Evolutionary conservation across 345 rosid genomes (phyloP), one percentile per base, ranked within the genome.

Genomic region (Abelmoschus esculentus): DNA sequence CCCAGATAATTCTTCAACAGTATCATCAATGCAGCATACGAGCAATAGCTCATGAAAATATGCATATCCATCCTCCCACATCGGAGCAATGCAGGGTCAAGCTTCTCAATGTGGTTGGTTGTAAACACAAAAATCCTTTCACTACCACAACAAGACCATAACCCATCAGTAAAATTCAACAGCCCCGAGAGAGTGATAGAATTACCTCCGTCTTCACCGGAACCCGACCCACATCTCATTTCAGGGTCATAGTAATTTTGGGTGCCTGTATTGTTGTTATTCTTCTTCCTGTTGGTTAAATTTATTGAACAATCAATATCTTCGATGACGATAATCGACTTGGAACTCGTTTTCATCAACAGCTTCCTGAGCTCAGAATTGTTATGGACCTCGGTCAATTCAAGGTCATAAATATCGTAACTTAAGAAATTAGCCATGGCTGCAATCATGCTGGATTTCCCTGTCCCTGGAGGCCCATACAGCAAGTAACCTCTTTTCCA

Each of bases 31-130:
- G 96, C 84, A 1, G 90, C 78, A 58, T 78, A 88, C 0, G 91
- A 79, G 69, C 98, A 91, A 57, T 80, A 83, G 70, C 84, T 91
- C 98, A 93, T 93, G 84, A 53, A 84, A 31, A 93, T 78, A 76
- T 87, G 98, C 98, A 93, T 91, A 79, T 93, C 98, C 98, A 93
- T 93, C 46, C 98, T 78, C 5, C 98, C 98, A 75, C 97, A 84
- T 57, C 98, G 79, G 19, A 89, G 82, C 89, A 93, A 83, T 67
- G 97, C 98, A 6, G 91, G 86, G 75, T 93, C 98, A 38, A 93
- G 92, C 79, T 88, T 91, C 76, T 93, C 95, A 2, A 89, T 82
- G 82, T 93, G 96, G 75, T 93, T 93, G 0, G 98, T 93, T 1
- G 98, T 93, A 72, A 93, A 91, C 46, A 91, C 98, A 42, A 93